Evolutionary conservation across 2,329 filamentous ascomycete species (phyloP), one percentile per base, ranked within the genome.

Genomic region (Aureobasidium sp.): DNA sequence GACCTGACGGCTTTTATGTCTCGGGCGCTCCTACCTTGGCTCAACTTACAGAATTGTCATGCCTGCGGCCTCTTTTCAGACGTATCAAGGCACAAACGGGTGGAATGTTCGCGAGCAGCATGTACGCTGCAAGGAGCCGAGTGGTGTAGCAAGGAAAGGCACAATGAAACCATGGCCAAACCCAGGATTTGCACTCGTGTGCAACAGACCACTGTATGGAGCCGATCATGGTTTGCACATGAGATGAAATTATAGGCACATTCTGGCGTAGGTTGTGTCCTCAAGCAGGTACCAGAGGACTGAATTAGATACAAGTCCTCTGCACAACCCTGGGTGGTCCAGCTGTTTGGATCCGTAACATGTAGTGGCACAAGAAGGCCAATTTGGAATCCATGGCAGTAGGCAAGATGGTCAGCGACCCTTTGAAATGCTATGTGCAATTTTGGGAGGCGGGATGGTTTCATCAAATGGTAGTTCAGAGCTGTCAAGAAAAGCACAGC

Each of bases 101-200:
- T n/a, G 42, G 31, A 48, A 48, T 48, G 42, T 19, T 59, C 31
- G 14, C n/a, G 17, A 39, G 39, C 40, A 44, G 40, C 19, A 29
- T 47, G 22, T 29, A 50, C 33, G 19, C 60, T 56, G 60, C 50
- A 56, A 61, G 60, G 60, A 54, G 29, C 49, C 42, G n/a, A 14
- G 11, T 35, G 17, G 56, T 60, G 45, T 60, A 47, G 33, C 39
- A 48, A 58, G 33, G 54, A 17, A 39, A 31, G 54, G 17, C 19
- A 39, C 44, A 29, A 45, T 19, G 9, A 59, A 39, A 47, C 19
- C 22, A 4, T 29, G 14, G 39, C 19, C 12, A 47, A 11, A 7
- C 19, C n/a, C 5, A 5, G 42, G 22, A 39, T 27, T 58, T 19
- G 22, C 17, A 58, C n/a, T 39, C 33, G 57, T 31, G 42, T 44